Conservation (phyloP, 306 rosid genomes). For the Gynostemma pentaphyllum region DNA sequence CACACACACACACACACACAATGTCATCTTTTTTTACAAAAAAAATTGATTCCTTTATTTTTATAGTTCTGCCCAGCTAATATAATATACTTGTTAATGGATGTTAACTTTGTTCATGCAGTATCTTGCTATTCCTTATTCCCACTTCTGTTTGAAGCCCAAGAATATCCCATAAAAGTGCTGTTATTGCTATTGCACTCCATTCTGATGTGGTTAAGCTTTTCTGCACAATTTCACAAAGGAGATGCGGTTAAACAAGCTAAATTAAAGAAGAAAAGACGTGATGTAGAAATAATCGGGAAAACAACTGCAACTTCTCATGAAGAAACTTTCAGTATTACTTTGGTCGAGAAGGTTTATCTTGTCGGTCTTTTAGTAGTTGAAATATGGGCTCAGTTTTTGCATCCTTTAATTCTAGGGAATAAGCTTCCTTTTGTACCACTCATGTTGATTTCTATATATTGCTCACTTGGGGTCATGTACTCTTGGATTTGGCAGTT, state of each 20-base stretch:
- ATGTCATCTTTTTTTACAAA: neutral
- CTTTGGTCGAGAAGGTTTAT: conserved; percentile 39
- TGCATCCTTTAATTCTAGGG: conserved; percentile 62
- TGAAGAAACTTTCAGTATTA: conserved; percentile 28
- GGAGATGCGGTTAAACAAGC: conserved; percentile 19
- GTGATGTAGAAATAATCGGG: conserved; percentile 13
- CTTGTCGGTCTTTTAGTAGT: conserved; percentile 52
- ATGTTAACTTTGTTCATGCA: conserved; percentile 25
- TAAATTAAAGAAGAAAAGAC: conserved; percentile 11
- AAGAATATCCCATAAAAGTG: conserved; percentile 74
- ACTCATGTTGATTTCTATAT: conserved; percentile 63
- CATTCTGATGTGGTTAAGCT: conserved; percentile 60
- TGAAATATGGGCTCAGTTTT: conserved; percentile 74
- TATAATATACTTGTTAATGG: neutral
- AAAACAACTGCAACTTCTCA: conserved; percentile 3
- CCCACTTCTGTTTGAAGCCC: conserved; percentile 70
- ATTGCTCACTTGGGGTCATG: conserved; percentile 59
- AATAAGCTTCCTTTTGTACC: conserved; percentile 64
- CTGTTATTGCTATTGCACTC: conserved; percentile 54
- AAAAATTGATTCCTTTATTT: neutral
- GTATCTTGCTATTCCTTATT: conserved; percentile 80
- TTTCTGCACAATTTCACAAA: conserved; percentile 42
- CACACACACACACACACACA: no score
- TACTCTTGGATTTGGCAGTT: conserved; percentile 93
- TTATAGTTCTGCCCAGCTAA: neutral